Evolutionary conservation across 768 basidiomycete genomes (phyloP), one percentile per base, ranked within the genome.

Genomic region (Macrolepiota albuminosa): DNA sequence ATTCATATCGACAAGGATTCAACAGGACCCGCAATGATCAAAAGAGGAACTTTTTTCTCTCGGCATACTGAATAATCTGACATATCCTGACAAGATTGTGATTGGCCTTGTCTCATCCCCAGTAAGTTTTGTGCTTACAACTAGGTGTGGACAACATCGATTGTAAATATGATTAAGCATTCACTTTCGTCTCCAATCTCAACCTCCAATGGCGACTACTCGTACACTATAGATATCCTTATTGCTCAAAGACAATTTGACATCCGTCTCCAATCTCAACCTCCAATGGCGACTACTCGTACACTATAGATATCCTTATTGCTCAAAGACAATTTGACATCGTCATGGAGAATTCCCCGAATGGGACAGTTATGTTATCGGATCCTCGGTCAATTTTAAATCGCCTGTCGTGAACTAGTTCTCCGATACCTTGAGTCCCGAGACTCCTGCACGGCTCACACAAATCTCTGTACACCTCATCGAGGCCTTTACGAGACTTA

Each of bases 401-500:
- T 21, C 26, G 9, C 37, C 37, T 39, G 8, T 29, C 10, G 37
- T 16, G 26, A 14, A 16, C 52, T 29, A 26, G 9, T 39, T 24
- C 24, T 5, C 14, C 14, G 36, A 36, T 37, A 37, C 24, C 24
- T n/a, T 40, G 18, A 24, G 24, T 39, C 51, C 37, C 39, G 37
- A 53, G 52, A 40, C 26, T 16, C 29, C 37, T 45, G 57, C 31
- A 55, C 52, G 52, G 53, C 54, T 64, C 9, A 36, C 48, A 24
- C 37, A 50, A 4, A 59, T 64, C 26, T 68, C 59, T 49, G 31
- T 24, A 16, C 34, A n/a, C 21, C 55, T 68, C 10, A 39, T 64
- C 39, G 36, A 51, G 21, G 39, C 63, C 5, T 68, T 68, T 13
- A 31, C n/a, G 31, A 60, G 11, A 57, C 53, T n/a, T 68, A 68